Evolutionary conservation across 805 yeast genomes (phyloP).

Genomic region (Ogataea populi-albae): DNA sequence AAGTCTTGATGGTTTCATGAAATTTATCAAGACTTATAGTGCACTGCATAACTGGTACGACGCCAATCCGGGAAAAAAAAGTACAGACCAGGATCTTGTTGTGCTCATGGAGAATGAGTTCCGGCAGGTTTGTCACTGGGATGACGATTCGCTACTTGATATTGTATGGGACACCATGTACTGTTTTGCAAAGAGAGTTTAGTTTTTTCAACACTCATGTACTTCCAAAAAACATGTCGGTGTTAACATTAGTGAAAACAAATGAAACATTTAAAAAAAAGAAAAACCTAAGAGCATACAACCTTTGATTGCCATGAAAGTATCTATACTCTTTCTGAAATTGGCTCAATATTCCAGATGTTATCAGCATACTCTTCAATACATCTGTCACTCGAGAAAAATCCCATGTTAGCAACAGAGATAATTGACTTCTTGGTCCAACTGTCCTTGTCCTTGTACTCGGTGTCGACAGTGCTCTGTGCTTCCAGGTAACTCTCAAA

Average conservation of each 20-base stretch:
- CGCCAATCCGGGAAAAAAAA: constrained; percentile 15
- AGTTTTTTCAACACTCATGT: too few relatives aligned
- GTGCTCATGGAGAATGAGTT: constrained; percentile 20
- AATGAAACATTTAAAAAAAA: too few relatives aligned
- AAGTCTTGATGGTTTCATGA: constrained; percentile 20
- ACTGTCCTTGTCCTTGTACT: constrained; percentile 55
- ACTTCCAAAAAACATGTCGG: too few relatives aligned
- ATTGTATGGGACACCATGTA: constrained; percentile 57
- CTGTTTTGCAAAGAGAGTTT: constrained; percentile 40
- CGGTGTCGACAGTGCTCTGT: constrained; percentile 71
- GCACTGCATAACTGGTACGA: constrained; percentile 27
- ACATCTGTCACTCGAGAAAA: constrained; percentile 87
- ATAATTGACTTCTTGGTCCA: constrained; percentile 78
- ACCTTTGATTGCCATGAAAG: too few relatives aligned
- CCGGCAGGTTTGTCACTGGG: constrained; percentile 37
- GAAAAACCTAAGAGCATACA: too few relatives aligned
- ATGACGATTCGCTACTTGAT: constrained; percentile 38
- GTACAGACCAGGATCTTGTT: constrained; percentile 19
- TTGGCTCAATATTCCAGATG: constrained; percentile 89
- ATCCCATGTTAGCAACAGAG: constrained; percentile 90
- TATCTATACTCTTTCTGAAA: constrained; percentile 12
- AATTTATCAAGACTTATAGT: constrained; percentile 24
- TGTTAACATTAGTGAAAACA: too few relatives aligned
- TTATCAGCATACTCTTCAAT: constrained; percentile 88
- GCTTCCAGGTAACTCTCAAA: constrained; percentile 84